Conservation (phyloP, 768 basidiomycete genomes). For the Termitomyces eurrhizus region DNA sequence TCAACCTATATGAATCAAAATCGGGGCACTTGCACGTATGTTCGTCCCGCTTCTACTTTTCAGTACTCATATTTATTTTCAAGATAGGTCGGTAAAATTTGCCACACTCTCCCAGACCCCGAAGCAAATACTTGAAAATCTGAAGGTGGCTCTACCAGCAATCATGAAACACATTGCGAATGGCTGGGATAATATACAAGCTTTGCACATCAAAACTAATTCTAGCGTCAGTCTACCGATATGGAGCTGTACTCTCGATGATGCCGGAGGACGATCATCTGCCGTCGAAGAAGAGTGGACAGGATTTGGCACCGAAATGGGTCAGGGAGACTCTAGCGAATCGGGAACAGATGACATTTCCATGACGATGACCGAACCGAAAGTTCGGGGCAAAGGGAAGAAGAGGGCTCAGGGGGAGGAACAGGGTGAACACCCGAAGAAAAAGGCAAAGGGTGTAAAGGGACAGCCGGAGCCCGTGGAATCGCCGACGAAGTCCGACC, state of each 20-base stretch:
- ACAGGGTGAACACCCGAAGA: slow-evolving; percentile 38
- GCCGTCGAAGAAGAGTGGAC: neutral
- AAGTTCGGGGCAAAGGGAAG: slow-evolving; percentile 13
- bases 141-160: slow-evolving; percentile 73
- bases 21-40: slow-evolving; percentile 88
- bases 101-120: slow-evolving; percentile 69
- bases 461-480: slow-evolving; percentile 11
- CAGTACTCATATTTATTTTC: neutral
- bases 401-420: slow-evolving; percentile 23
- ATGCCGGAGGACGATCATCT: slow-evolving; percentile 56
- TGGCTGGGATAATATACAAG: slow-evolving; percentile 90
- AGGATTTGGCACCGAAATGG: neutral
- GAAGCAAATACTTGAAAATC: slow-evolving; percentile 73
- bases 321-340: neutral
- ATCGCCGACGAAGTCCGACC: neutral
- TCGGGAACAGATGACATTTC: neutral
- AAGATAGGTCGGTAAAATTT: slow-evolving; percentile 75
- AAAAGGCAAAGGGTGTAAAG: slow-evolving; percentile 35
- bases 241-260: slow-evolving; percentile 78
- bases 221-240: slow-evolving; percentile 84
- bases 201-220: slow-evolving; percentile 86
- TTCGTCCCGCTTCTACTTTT: slow-evolving; percentile 15
- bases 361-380: neutral
- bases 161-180: slow-evolving; percentile 68
- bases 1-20: slow-evolving; percentile 97